phyloP scores from a whole-genome alignment of 805 yeast species.

The Alloascoidea hylecoeti region DNA sequence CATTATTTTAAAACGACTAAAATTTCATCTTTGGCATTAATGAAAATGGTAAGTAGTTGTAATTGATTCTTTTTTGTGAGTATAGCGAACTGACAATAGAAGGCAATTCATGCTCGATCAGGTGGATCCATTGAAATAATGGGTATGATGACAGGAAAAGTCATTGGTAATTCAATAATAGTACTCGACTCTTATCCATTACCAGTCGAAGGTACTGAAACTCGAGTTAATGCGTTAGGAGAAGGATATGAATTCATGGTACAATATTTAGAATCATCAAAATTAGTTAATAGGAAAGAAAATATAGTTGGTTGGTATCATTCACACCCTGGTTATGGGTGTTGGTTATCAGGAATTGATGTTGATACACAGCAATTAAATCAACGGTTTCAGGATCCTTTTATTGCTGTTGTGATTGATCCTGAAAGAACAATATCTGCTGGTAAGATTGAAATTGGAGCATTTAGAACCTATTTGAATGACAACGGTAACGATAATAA shows the following conservation, averaged over 20 bases:
- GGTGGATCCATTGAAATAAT: constrained; percentile 87
- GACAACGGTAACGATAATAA: constrained; percentile 12
- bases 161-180: constrained; percentile 37
- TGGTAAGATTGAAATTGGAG: constrained; percentile 72
- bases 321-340: constrained; percentile 95
- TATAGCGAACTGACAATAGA: constrained; percentile 20
- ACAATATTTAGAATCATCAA: constrained; percentile 47
- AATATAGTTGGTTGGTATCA: constrained; percentile 94
- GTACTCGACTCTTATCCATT: constrained; percentile 74
- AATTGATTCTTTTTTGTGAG: constrained; percentile 44
- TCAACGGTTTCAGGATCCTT: constrained; percentile 86
- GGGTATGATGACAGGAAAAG: constrained; percentile 88
- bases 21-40: constrained; percentile 56
- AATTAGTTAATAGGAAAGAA: constrained; percentile 36
- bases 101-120: constrained; percentile 62
- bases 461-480: constrained; percentile 60
- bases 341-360: constrained; percentile 91
- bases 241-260: constrained; percentile 97
- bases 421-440: constrained; percentile 54
- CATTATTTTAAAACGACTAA: constrained; percentile 46
- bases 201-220: constrained; percentile 94
- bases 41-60: constrained; percentile 37
- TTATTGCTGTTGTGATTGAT: constrained; percentile 78
- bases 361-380: constrained; percentile 79
- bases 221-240: constrained; percentile 85